Evolutionary conservation across 306 rosid genomes (phyloP).

Genomic region (Fagus crenata): DNA sequence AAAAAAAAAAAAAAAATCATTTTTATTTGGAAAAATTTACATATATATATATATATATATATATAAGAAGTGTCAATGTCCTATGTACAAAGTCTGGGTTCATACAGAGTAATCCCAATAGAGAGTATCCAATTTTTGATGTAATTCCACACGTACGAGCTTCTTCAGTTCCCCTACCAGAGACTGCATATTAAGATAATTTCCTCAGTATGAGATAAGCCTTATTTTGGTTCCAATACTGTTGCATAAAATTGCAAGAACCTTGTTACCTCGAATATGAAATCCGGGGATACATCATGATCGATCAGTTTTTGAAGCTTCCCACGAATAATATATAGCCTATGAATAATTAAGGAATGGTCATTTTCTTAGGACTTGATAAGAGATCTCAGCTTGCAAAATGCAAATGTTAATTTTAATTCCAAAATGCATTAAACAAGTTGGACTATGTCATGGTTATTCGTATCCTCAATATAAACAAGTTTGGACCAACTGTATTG

Average conservation of each 20-base stretch:
- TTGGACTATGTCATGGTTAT: neutral
- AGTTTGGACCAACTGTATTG: too few species aligned
- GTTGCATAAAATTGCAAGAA: neutral
- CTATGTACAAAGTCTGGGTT: neutral
- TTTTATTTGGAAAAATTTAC: too few species aligned
- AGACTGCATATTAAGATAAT: conserved; percentile 31
- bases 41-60: neutral
- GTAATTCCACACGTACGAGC: conserved; percentile 38
- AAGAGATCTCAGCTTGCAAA: neutral
- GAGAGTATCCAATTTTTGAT: conserved; percentile 46
- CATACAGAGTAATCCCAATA: conserved; percentile 58
- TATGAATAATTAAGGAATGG: conserved; percentile 16
- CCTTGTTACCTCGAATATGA: conserved; percentile 55
- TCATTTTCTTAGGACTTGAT: neutral
- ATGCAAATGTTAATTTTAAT: neutral
- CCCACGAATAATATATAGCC: conserved; percentile 62
- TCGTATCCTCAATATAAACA: too few species aligned
- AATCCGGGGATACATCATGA: conserved; percentile 57
- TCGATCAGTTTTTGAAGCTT: conserved; percentile 62
- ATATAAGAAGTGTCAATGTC: neutral
- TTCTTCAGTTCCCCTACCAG: conserved; percentile 47
- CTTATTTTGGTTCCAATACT: neutral
- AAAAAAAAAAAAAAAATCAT: neutral
- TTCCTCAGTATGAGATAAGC: neutral
- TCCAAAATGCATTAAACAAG: neutral